Conservation (phyloP, 345 rosid species). For the Orychophragmus violaceus region DNA sequence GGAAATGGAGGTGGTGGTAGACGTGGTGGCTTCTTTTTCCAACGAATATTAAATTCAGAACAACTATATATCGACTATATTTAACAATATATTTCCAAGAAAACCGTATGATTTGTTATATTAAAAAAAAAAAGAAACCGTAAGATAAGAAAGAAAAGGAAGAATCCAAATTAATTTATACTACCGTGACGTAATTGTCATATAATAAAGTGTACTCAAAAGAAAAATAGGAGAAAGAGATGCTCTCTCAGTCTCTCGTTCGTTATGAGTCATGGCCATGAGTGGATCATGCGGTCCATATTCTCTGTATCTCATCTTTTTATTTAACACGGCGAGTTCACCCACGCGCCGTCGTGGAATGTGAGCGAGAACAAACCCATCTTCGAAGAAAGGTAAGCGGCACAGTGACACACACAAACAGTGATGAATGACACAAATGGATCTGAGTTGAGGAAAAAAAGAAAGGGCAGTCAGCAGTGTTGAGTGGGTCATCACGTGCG, state of each 20-base stretch:
- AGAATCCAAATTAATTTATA: slow-evolving; percentile 8
- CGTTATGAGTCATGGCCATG: slow-evolving; percentile 10
- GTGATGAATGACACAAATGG: neutral
- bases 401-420: neutral
- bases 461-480: neutral
- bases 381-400: neutral
- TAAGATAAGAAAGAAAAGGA: neutral
- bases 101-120: no score
- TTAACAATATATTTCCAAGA: no score
- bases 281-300: slow-evolving; percentile 30
- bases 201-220: slow-evolving; percentile 7
- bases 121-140: no score
- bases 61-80: no score
- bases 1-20: neutral
- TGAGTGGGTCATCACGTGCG: slow-evolving; percentile 26
- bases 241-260: slow-evolving; percentile 16
- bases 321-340: neutral
- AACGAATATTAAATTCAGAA: neutral
- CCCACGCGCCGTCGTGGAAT: slow-evolving; percentile 25
- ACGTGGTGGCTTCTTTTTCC: neutral
- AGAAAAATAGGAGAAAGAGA: slow-evolving; percentile 1
- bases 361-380: neutral
- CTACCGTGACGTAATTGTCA: slow-evolving; percentile 32
- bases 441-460: slow-evolving; percentile 10
- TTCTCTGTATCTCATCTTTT: neutral